These are phyloP conservation scores for Cotoneaster glaucophyllus DNA, from an alignment of 306 rosid genomes.

Conservation along the genomic window DNA sequence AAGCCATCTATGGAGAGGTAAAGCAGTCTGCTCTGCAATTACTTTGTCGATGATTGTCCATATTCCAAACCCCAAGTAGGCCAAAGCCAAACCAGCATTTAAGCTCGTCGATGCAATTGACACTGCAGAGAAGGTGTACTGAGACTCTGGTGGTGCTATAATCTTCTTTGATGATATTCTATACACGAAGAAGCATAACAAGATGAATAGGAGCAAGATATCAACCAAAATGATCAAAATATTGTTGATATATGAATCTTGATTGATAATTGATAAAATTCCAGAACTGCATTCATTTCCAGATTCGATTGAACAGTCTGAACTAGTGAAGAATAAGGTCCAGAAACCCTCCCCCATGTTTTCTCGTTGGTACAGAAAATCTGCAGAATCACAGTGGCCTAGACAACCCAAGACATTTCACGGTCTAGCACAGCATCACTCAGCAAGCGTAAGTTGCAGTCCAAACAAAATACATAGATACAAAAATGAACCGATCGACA, in stretches of 20 bases:
- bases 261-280: slow-evolving; percentile 3
- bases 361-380: background rate
- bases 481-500: too few species aligned
- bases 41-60: slow-evolving; percentile 9
- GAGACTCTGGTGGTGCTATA: background rate
- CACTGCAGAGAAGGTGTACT: background rate
- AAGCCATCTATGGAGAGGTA: slow-evolving; percentile 22
- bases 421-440: too few species aligned
- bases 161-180: slow-evolving; percentile 2
- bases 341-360: background rate
- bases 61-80: slow-evolving; percentile 20
- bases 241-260: slow-evolving; percentile 20
- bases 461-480: too few species aligned
- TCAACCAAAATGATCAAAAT: background rate
- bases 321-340: slow-evolving; percentile 6
- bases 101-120: background rate
- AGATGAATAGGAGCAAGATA: slow-evolving; percentile 14
- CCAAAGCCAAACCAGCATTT: slow-evolving; percentile 20
- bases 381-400: background rate
- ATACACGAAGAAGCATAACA: background rate
- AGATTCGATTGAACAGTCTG: slow-evolving; percentile 1
- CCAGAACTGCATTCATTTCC: slow-evolving; percentile 2
- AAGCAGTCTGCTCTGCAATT: background rate
- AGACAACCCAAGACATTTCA: too few species aligned
- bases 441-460: too few species aligned